A percentile compares a stretch with the other conserved stretches of the same genome.
Conservation (phyloP, 176 grass and related monocot genomes). For the Eleusine indica region DNA sequence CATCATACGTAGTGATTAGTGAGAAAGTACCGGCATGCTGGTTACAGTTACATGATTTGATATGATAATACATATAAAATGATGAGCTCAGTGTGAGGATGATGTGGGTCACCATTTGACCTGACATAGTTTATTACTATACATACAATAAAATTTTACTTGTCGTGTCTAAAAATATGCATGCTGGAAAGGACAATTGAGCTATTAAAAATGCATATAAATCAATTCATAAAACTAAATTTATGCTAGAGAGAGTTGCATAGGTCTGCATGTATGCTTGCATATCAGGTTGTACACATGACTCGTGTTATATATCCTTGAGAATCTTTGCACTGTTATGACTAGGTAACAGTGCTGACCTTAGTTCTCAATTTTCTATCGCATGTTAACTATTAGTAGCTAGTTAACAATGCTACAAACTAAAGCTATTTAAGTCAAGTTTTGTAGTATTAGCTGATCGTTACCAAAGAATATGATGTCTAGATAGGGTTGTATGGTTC, state of each 20-base stretch:
- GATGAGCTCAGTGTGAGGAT: constrained; percentile 23
- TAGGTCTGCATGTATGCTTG: background rate
- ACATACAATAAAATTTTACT: constrained; percentile 45
- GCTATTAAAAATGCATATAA: constrained; percentile 37
- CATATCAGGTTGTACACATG: background rate
- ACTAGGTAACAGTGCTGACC: background rate
- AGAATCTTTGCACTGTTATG: background rate
- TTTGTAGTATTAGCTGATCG: background rate
- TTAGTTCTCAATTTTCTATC: background rate
- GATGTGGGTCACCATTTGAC: constrained; percentile 59
- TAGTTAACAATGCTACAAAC: background rate
- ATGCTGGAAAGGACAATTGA: constrained; percentile 41
- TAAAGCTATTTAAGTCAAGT: background rate
- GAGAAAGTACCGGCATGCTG: constrained; percentile 48
- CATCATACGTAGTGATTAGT: constrained; percentile 47
- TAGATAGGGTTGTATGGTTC: background rate
- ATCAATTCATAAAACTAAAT: constrained; percentile 39
- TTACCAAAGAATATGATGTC: background rate
- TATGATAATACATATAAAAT: constrained; percentile 53
- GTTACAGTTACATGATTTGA: constrained; percentile 41
- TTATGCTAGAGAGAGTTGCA: constrained; percentile 14
- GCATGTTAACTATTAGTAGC: background rate
- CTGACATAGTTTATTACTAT: constrained; percentile 47
- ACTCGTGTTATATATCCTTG: background rate
- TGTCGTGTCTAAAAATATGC: constrained; percentile 42